Base-by-base conservation (phyloP, 495 filamentous ascomycete species). In the Aspergillus sparsus region DNA sequence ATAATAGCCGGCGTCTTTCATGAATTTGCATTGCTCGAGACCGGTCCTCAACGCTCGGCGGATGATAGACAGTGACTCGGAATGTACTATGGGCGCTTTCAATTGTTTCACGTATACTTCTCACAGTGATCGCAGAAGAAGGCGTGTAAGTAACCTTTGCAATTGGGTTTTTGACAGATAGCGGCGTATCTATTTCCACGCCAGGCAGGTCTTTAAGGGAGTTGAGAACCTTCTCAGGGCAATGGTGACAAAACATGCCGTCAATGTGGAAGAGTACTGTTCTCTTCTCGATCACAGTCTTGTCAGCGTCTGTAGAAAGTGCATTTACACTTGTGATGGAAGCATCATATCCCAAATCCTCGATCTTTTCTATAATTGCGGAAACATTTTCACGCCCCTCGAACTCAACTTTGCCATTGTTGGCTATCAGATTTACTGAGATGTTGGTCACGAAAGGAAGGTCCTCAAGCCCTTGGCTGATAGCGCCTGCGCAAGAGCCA, bases 181-280 rank as follows among this genome's bases (percentile, higher is more conserved):
- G 72, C 2, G 70, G 34, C 27, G 81, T 74, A 9, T 83, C 80
- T 16, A 89, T 68, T 6, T 63, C 66, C n/a, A 87, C 58, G 15
- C 74, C 71, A 2, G 80, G 77, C 31, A 87, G 80, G 13, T 70
- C 72, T 41, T 80, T 64, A 56, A 95, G 71, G 5, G 78, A 77
- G 2, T 65, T 74, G 1, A 79, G 62, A 13, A 96, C 78, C 34
- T 84, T 82, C 8, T 74, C 72, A 2, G 93, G 88, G 65, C 94
- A 97, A 68, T 93, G 88, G 39, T 85, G 80, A 74, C 93, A 97
- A 73, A 88, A 93, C 83, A 97, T 92, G 42, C 94, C 93, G 42
- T 90, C 83, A 42, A 98, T 81, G 35, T 63, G 78, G 61, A 96
- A 86, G 50, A 73, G 73, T 11, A 93, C 78, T 5, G 83, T 84